Conservation (phyloP, 176 grass and related monocot species). For the Chrysopogon serrulatus region DNA sequence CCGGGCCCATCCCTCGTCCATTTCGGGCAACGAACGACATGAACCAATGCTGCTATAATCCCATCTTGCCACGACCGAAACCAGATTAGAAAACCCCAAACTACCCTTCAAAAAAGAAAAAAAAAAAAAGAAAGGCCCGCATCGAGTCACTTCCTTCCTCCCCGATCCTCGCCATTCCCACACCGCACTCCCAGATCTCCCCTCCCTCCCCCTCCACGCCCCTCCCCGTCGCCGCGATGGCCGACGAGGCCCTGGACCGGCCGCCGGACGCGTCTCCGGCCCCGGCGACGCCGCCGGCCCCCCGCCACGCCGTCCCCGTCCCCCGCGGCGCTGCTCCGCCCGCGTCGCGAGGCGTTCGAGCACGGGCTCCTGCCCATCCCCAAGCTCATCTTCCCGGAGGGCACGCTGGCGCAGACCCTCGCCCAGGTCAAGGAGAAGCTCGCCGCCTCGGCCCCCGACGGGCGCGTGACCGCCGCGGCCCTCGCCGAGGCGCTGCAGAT, state of each 20-base stretch:
- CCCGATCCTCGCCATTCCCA: not conserved
- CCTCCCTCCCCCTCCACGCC: not conserved
- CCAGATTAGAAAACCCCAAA: not conserved
- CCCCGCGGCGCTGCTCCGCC: not conserved
- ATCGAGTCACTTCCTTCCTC: not conserved
- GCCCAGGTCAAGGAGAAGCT: too few relatives aligned
- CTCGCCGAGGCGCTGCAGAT: too few relatives aligned
- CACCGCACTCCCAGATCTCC: slow-evolving; percentile 25
- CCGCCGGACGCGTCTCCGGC: slow-evolving; percentile 16
- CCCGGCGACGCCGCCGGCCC: not conserved
- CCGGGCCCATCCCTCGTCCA: not conserved
- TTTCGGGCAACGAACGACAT: not conserved
- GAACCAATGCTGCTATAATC: not conserved
- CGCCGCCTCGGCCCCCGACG: too few relatives aligned
- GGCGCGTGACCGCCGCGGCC: too few relatives aligned
- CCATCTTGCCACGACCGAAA: not conserved
- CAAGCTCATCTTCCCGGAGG: too few relatives aligned
- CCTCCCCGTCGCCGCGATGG: slow-evolving; percentile 40
- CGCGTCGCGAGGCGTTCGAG: too few relatives aligned
- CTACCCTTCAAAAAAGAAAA: not conserved
- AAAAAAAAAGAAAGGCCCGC: not conserved
- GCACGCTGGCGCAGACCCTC: too few relatives aligned
- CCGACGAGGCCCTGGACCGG: slow-evolving; percentile 45
- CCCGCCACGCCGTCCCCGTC: not conserved
- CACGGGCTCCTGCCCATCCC: too few relatives aligned